Percentiles rank a stretch among this genome's conserved stretches.
These are phyloP conservation scores for Goffeauzyma gilvescens DNA, from an alignment of 768 basidiomycete genomes.

Conservation along the genomic window DNA sequence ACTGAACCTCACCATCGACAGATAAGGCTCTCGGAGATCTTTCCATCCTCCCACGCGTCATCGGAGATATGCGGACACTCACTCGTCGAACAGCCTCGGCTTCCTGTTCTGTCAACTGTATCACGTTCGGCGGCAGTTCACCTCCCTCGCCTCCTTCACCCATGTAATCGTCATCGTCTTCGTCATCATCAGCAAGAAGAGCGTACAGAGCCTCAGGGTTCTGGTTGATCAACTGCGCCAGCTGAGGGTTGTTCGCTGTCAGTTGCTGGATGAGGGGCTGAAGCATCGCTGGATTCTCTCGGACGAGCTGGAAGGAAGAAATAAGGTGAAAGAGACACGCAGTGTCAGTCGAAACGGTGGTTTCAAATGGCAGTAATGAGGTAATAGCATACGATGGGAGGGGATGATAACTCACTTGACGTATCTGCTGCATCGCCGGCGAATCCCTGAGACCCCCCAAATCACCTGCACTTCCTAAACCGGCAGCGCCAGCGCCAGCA, in stretches of 20 bases:
- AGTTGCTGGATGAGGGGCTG: conserved; percentile 75
- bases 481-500: conserved; percentile 32
- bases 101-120: conserved; percentile 73
- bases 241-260: conserved; percentile 48
- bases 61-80: conserved; percentile 28
- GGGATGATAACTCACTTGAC: conserved; percentile 29
- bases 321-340: background rate
- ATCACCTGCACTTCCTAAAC: conserved; percentile 23
- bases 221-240: conserved; percentile 48
- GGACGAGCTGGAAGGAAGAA: conserved; percentile 37
- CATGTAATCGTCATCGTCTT: conserved; percentile 25
- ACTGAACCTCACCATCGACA: background rate
- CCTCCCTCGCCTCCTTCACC: conserved; percentile 19
- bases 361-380: background rate
- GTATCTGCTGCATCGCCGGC: conserved; percentile 53
- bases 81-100: conserved; percentile 73
- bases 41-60: background rate
- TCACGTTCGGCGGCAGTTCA: conserved; percentile 36
- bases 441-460: conserved; percentile 35
- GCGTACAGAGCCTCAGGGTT: conserved; percentile 55
- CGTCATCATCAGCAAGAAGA: conserved; percentile 39
- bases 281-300: conserved; percentile 55
- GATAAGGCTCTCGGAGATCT: no score
- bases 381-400: background rate
- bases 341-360: background rate